These are phyloP conservation scores for Schizonepeta tenuifolia DNA, from an alignment of 257 asterid genomes.

Conservation along the genomic window DNA sequence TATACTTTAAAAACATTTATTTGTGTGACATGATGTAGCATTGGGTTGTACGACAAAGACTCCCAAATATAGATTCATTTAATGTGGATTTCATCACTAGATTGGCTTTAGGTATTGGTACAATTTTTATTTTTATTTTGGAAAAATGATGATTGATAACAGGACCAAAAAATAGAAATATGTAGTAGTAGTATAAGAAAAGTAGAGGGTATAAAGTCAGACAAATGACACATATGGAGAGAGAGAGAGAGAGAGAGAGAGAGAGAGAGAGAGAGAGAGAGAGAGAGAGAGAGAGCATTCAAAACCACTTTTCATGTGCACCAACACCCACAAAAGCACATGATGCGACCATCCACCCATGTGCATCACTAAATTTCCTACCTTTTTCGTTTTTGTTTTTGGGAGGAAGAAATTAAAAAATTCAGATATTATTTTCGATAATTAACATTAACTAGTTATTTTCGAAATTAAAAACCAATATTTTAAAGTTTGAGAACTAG, in stretches of 20 bases:
- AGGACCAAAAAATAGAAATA: constrained; percentile 22
- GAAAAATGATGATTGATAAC: constrained; percentile 26
- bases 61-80: constrained; percentile 27
- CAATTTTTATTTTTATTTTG: not conserved
- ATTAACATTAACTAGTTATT: not conserved
- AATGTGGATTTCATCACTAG: constrained; percentile 39
- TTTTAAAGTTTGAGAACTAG: not conserved
- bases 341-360: constrained; percentile 40
- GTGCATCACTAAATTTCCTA: constrained; percentile 30
- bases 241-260: constrained; percentile 19
- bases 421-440: no score
- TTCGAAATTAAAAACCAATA: not conserved
- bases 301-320: constrained; percentile 30
- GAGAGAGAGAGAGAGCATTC: constrained; percentile 13
- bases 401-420: not conserved
- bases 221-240: constrained; percentile 32
- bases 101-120: constrained; percentile 32
- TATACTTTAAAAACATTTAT: not conserved
- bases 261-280: not conserved
- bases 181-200: not conserved
- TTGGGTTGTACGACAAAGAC: constrained; percentile 5
- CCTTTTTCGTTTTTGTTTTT: constrained; percentile 9
- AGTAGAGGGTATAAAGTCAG: constrained; percentile 26
- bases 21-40: constrained; percentile 6
- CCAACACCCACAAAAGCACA: constrained; percentile 42